Percentiles rank a stretch among this genome's conserved stretches.
Conservation (phyloP, 352 stramenopile genomes). For the Phytopythium cucurbitacearum region DNA sequence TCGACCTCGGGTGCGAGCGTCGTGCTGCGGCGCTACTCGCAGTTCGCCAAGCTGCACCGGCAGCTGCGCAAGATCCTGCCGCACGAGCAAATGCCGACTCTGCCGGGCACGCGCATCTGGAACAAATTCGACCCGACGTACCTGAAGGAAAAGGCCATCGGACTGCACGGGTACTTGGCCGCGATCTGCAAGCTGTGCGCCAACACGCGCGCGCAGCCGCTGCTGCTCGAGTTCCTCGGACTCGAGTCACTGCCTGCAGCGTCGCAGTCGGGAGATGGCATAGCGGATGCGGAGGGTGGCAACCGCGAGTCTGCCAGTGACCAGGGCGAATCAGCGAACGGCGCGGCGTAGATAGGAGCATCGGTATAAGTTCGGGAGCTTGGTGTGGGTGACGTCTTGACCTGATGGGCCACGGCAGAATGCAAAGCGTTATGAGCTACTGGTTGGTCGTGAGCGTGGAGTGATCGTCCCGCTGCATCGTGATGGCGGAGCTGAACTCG, state of each 20-base stretch:
- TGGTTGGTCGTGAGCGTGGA: no score
- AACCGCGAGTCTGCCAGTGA: not conserved
- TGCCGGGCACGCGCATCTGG: constrained; percentile 77
- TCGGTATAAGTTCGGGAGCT: no score
- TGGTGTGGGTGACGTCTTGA: no score
- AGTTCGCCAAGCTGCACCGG: constrained; percentile 73
- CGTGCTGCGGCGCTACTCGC: constrained; percentile 77
- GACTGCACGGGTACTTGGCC: constrained; percentile 63
- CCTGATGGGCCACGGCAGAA: no score
- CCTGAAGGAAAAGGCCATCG: constrained; percentile 74
- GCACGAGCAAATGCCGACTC: constrained; percentile 65
- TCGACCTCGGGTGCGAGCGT: constrained; percentile 54
- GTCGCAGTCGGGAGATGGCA: not conserved
- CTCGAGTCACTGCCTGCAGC: constrained; percentile 9
- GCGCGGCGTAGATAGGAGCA: no score
- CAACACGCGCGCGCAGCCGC: constrained; percentile 56
- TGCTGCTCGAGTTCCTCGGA: constrained; percentile 67
- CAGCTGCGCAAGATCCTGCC: constrained; percentile 74
- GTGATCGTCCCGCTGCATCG: no score
- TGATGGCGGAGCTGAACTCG: no score
- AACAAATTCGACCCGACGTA: constrained; percentile 83
- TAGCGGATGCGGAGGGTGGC: not conserved
- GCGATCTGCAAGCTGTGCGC: constrained; percentile 72
- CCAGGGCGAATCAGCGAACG: not conserved
- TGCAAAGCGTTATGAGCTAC: no score